Evolutionary conservation across 768 basidiomycete genomes (phyloP).

Genomic region (Austroboletus eburneus): DNA sequence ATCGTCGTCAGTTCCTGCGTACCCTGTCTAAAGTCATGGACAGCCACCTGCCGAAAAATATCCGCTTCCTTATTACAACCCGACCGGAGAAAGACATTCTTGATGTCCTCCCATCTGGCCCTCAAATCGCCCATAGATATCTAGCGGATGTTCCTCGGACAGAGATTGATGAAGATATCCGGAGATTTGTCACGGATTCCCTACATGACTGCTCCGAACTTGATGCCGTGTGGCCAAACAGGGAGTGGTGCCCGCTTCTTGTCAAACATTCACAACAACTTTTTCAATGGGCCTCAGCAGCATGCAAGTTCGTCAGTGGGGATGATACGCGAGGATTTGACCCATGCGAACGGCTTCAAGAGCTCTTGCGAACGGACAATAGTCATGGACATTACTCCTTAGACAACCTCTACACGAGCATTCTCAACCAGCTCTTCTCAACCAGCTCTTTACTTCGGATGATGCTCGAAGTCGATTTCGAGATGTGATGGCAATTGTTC

Average conservation of each 20-base stretch:
- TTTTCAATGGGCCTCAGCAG: slow-evolving; percentile 34
- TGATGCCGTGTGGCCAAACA: slow-evolving; percentile 19
- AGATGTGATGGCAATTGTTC: slow-evolving; percentile 19
- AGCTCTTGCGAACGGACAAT: slow-evolving; percentile 5
- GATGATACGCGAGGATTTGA: neutral
- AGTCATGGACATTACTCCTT: slow-evolving; percentile 6
- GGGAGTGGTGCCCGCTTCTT: slow-evolving; percentile 19
- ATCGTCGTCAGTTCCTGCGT: slow-evolving; percentile 16
- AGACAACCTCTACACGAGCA: slow-evolving; percentile 14
- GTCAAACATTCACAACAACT: slow-evolving; percentile 26
- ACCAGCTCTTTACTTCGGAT: slow-evolving; percentile 12
- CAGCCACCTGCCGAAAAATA: slow-evolving; percentile 18
- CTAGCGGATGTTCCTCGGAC: neutral
- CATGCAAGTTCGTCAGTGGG: slow-evolving; percentile 24
- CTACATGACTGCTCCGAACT: slow-evolving; percentile 5
- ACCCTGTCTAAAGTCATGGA: slow-evolving; percentile 8
- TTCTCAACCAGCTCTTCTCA: too few species aligned
- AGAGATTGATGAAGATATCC: slow-evolving; percentile 14
- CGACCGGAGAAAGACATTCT: slow-evolving; percentile 26
- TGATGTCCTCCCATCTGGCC: slow-evolving; percentile 1
- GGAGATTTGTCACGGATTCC: slow-evolving; percentile 15
- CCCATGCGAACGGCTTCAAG: slow-evolving; percentile 8
- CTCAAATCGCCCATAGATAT: slow-evolving; percentile 13
- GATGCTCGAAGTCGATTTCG: slow-evolving; percentile 11
- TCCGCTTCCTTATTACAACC: slow-evolving; percentile 25